Percentiles rank a stretch among this genome's conserved stretches.
These are phyloP conservation scores for Hypoxylon sp. DNA, from an alignment of 2,329 filamentous ascomycete genomes.

Conservation along the genomic window DNA sequence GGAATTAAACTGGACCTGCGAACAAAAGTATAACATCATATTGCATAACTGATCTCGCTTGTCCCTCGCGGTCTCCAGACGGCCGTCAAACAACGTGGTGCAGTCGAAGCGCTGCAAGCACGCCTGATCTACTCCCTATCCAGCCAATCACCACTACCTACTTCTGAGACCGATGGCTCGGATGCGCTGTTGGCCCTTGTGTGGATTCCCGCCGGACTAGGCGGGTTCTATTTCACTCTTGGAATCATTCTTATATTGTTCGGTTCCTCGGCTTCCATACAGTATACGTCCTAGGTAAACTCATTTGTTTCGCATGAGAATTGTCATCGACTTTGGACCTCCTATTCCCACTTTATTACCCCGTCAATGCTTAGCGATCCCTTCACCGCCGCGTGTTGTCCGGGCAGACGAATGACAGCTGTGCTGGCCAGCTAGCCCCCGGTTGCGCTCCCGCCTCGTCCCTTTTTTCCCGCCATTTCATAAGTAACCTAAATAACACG, in stretches of 20 bases:
- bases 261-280: conserved; percentile 33
- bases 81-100: conserved; percentile 42
- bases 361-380: conserved; percentile 44
- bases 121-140: conserved; percentile 43
- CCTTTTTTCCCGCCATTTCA: conserved; percentile 41
- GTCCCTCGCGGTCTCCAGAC: conserved; percentile 28
- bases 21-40: conserved; percentile 42
- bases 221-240: conserved; percentile 11
- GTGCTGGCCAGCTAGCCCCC: conserved; percentile 38
- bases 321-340: conserved; percentile 32
- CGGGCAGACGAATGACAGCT: conserved; percentile 38
- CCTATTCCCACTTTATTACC: conserved; percentile 44
- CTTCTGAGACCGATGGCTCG: conserved; percentile 35
- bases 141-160: conserved; percentile 38
- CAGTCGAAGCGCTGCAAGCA: conserved; percentile 45
- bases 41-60: conserved; percentile 45
- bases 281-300: conserved; percentile 33
- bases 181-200: conserved; percentile 41
- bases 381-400: conserved; percentile 44
- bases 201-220: conserved; percentile 29
- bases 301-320: conserved; percentile 18
- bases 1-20: conserved; percentile 32
- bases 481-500: conserved; percentile 35
- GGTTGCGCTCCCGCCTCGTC: conserved; percentile 37
- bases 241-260: conserved; percentile 24